These are phyloP conservation scores for Puccinia sorghi DNA, from an alignment of 1,284 basidiomycete species.

Conservation along the genomic window DNA sequence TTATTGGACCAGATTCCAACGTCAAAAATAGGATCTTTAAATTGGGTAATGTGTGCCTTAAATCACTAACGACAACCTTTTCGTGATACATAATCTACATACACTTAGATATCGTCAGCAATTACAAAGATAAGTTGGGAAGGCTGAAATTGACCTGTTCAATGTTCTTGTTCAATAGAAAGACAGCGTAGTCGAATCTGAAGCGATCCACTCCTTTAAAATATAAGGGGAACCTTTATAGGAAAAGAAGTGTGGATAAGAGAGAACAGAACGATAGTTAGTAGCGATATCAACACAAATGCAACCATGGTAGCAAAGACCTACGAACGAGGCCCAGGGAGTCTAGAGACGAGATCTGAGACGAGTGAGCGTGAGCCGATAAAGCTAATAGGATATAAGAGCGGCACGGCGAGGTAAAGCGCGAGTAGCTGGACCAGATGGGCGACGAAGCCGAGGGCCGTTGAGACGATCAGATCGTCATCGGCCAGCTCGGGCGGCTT, in stretches of 20 bases:
- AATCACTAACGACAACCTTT: conserved; percentile 80
- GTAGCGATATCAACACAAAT: conserved; percentile 12
- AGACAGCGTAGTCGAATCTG: conserved; percentile 96
- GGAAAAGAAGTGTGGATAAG: conserved; percentile 50
- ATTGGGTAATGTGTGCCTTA: conserved; percentile 94
- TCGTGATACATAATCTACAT: conserved; percentile 81
- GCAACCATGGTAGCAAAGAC: conserved; percentile 57
- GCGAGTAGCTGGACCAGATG: conserved; percentile 78
- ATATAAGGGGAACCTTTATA: conserved; percentile 82
- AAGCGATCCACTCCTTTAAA: conserved; percentile 91
- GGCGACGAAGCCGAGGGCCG: conserved; percentile 82
- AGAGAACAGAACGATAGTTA: conserved; percentile 3
- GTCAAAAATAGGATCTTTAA: conserved; percentile 89
- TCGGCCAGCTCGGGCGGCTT: conserved; percentile 65
- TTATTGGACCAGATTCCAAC: conserved; percentile 58
- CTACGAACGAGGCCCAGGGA: conserved; percentile 87
- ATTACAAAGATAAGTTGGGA: not conserved
- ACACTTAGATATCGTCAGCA: conserved; percentile 63
- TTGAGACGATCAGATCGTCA: conserved; percentile 74
- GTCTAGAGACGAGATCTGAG: conserved; percentile 83
- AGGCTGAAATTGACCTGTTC: conserved; percentile 68
- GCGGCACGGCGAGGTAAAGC: conserved; percentile 71
- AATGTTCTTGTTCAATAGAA: conserved; percentile 94
- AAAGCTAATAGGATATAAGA: conserved; percentile 85
- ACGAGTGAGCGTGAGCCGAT: conserved; percentile 84